A percentile compares a stretch with the other conserved stretches of the same genome.
These are phyloP conservation scores for Diplodia corticola DNA, from an alignment of 2,329 filamentous ascomycete genomes.

Conservation along the genomic window DNA sequence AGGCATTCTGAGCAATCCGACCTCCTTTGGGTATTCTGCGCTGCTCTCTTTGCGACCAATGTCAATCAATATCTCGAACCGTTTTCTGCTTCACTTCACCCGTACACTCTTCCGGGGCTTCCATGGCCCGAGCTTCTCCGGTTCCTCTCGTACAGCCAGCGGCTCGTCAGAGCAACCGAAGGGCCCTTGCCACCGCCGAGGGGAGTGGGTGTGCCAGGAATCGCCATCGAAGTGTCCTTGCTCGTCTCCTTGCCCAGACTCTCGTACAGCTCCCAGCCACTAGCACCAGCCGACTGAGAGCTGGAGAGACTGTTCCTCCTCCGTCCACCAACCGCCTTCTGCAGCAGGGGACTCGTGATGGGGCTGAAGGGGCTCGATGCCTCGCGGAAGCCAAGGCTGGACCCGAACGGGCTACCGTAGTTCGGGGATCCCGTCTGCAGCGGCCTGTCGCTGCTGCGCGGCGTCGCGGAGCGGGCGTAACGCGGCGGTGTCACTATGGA, in stretches of 20 bases:
- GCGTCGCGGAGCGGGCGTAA: slow-evolving; percentile 75
- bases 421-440: slow-evolving; percentile 47
- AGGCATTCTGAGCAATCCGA: background rate
- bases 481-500: slow-evolving; percentile 85
- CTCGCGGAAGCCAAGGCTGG: background rate
- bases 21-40: slow-evolving; percentile 1
- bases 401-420: slow-evolving; percentile 37
- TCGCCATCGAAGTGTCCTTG: slow-evolving; percentile 40
- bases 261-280: slow-evolving; percentile 43
- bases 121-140: slow-evolving; percentile 45
- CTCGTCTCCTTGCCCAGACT: slow-evolving; percentile 33
- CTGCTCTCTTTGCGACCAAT: background rate
- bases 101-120: slow-evolving; percentile 12
- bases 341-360: slow-evolving; percentile 54
- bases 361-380: slow-evolving; percentile 36
- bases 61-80: background rate
- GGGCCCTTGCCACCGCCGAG: slow-evolving; percentile 55
- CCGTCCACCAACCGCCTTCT: slow-evolving; percentile 63
- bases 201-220: slow-evolving; percentile 69
- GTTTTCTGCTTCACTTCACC: background rate
- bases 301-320: slow-evolving; percentile 45
- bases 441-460: slow-evolving; percentile 48
- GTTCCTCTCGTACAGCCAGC: slow-evolving; percentile 91
- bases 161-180: slow-evolving; percentile 80
- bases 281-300: background rate